Evolutionary conservation across 148 eudicot species (phyloP).

Genomic region (Drosera capensis): DNA sequence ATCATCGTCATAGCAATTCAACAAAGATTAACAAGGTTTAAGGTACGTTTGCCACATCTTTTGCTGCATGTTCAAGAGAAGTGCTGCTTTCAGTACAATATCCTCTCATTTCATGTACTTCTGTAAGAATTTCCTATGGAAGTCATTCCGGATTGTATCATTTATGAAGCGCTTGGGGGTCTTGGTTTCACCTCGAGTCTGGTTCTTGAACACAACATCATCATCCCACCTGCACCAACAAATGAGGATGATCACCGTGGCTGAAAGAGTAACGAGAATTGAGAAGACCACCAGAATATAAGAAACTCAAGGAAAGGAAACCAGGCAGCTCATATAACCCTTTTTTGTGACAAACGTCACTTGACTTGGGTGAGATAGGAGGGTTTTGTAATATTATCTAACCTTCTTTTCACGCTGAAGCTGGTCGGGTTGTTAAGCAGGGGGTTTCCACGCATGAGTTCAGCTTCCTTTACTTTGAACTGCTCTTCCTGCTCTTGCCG

Average conservation of each 20-base stretch:
- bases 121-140: conserved; percentile 86
- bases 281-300: neutral
- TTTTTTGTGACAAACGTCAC: neutral
- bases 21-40: too few species aligned
- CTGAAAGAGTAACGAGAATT: too few species aligned
- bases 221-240: conserved; percentile 80
- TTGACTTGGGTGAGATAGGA: too few species aligned
- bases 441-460: conserved; percentile 81
- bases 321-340: neutral
- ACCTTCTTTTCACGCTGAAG: conserved; percentile 94
- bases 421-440: conserved; percentile 62
- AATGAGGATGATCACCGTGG: too few species aligned
- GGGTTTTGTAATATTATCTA: too few species aligned
- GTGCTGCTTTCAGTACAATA: too few species aligned
- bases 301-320: neutral
- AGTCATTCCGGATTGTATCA: conserved; percentile 86
- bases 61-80: too few species aligned
- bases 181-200: conserved; percentile 88
- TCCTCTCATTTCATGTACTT: conserved; percentile 95
- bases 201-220: conserved; percentile 98
- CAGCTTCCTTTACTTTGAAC: conserved; percentile 82
- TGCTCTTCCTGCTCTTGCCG: conserved; percentile 64
- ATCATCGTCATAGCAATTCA: too few species aligned
- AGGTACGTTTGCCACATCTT: too few species aligned
- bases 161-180: conserved; percentile 86